A percentile compares a stretch with the other conserved stretches of the same genome.
Conservation (phyloP, 208 protist species). For the Leishmania amazonensis region DNA sequence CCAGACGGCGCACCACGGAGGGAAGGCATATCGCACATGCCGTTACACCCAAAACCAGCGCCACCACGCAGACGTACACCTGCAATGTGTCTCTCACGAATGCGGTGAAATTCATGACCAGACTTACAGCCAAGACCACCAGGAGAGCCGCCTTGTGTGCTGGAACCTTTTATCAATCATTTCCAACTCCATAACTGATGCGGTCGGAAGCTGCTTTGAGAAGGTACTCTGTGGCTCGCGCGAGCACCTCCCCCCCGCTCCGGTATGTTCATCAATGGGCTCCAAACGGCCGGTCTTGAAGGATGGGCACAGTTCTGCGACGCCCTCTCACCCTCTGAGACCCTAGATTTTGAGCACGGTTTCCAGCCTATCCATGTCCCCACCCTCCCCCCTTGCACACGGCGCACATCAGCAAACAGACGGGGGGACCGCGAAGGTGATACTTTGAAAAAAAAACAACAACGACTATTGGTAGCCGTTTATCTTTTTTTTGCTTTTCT, state of each 20-base stretch:
- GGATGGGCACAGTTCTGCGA: neutral
- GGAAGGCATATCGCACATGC: neutral
- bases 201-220: neutral
- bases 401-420: neutral
- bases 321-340: neutral
- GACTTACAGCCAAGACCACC: neutral
- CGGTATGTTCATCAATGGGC: neutral
- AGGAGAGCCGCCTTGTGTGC: neutral
- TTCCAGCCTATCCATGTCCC: neutral
- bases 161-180: neutral
- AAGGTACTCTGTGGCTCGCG: neutral
- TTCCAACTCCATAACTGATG: neutral
- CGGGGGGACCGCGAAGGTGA: neutral
- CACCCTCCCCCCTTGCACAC: neutral
- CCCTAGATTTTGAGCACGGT: neutral
- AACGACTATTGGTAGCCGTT: neutral
- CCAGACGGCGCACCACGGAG: neutral
- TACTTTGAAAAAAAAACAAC: neutral
- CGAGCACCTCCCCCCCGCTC: neutral
- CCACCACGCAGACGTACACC: neutral
- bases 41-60: neutral
- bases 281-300: neutral
- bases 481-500: neutral
- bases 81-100: neutral
- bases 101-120: neutral